A percentile compares a stretch with the other conserved stretches of the same genome.
Conservation (phyloP, 108 stramenopile species). For the Aurantiochytrium sp. region DNA sequence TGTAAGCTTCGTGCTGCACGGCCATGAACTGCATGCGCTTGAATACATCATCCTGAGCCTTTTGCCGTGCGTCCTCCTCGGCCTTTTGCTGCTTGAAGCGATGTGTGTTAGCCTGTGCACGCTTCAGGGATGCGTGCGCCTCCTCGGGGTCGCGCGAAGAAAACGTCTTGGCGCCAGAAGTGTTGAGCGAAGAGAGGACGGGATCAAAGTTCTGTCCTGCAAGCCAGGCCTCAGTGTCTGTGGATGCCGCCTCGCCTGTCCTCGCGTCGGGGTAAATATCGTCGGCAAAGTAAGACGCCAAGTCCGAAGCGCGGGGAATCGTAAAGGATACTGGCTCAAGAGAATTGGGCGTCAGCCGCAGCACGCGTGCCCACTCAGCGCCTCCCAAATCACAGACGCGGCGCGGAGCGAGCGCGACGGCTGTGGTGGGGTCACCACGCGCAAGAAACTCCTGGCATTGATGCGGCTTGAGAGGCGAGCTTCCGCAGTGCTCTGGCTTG, state of each 20-base stretch:
- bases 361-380: not conserved
- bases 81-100: not conserved
- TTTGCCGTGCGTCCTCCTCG: not conserved
- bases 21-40: not conserved
- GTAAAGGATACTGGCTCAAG: not conserved
- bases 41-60: not conserved
- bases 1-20: slow-evolving; percentile 5
- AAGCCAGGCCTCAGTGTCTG: not conserved
- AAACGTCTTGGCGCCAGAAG: not conserved
- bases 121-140: not conserved
- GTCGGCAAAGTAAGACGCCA: not conserved
- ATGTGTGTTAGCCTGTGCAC: not conserved
- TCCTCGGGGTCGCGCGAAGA: not conserved
- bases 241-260: not conserved
- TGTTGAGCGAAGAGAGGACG: not conserved
- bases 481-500: not conserved
- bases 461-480: not conserved
- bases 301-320: not conserved
- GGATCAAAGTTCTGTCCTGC: not conserved
- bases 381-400: not conserved
- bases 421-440: not conserved
- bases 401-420: not conserved
- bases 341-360: not conserved
- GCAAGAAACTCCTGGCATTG: not conserved
- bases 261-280: not conserved